Base-by-base conservation (phyloP, 2,329 filamentous ascomycete species). In the Capronia epimyces region DNA sequence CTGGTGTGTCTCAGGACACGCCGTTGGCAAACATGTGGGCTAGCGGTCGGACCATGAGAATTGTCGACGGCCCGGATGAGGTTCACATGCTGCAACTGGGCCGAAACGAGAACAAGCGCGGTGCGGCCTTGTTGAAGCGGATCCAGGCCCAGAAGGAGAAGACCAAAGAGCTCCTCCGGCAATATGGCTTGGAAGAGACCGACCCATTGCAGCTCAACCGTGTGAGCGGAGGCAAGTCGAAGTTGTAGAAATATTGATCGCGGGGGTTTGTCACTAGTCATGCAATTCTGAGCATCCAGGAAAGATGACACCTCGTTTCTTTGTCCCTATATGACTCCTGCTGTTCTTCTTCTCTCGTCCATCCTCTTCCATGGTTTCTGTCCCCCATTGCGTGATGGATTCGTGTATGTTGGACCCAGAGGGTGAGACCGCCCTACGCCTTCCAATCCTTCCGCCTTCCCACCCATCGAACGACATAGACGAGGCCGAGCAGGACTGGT, bases 1-100 rank as follows among this genome's bases (percentile, higher is more conserved):
- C 87, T 3, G 93, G 93, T 66, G 86, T 98, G 43, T 87, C 82
- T 64, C 93, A 97, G 75, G 93, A 98, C 66, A 97, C 93, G 1
- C 93, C 93, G 16, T 75, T 98, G 58, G 90, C 89, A 10, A 78
- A 76, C 66, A 60, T 60, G 57, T 61, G 59, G 59, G 84, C 90
- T 81, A 95, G 87, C 83, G 87, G 89, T 64, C 77, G 89, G 52
- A 95, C 90, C 5, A 76, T 95, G 69, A 78, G 87, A 55, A 81
- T 95, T 61, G 89, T 89, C 0, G 93, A 98, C 70, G 93, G 93
- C 0, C 93, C 93, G 0, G 93, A 98, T 71, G 93, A 98, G 80
- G 93, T 97, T 57, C 93, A 95, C 68, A 71, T 90, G 72, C 56
- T 75, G 69, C 69, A 74, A 72, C 62, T 77, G 70, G 69, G 82